Conservation (phyloP, 345 rosid species). For the Populus pruinosa region DNA sequence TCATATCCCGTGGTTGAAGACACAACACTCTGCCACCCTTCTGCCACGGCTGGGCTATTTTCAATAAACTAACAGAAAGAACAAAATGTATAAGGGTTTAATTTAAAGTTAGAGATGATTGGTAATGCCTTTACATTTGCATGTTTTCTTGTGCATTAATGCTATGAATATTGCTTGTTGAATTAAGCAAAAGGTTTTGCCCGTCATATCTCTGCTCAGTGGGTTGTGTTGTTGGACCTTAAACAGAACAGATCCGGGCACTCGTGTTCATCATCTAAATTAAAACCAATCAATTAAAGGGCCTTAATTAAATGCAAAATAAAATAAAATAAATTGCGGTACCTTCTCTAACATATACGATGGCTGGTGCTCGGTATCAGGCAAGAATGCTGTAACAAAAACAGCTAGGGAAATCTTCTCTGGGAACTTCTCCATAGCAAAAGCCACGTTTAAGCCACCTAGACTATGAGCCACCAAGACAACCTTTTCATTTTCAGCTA, state of each 20-base stretch:
- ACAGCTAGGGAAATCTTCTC: conserved; percentile 9
- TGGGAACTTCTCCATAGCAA: conserved; percentile 12
- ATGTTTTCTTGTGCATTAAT: too few relatives aligned
- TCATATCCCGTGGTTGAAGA: conserved; percentile 10
- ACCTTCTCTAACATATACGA: background rate
- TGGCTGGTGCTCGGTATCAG: background rate
- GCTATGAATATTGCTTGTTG: too few relatives aligned
- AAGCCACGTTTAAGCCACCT: conserved; percentile 4
- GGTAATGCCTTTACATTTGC: background rate
- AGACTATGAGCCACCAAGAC: conserved; percentile 17
- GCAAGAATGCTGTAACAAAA: conserved; percentile 13
- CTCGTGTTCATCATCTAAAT: too few relatives aligned
- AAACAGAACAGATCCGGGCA: too few relatives aligned
- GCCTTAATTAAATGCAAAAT: background rate
- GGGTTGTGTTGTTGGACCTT: too few relatives aligned
- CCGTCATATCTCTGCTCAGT: too few relatives aligned
- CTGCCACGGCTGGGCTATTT: background rate
- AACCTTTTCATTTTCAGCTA: conserved; percentile 1
- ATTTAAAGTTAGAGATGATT: background rate
- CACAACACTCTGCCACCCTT: conserved; percentile 17
- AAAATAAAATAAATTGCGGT: background rate
- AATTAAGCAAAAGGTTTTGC: too few relatives aligned
- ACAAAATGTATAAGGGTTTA: background rate
- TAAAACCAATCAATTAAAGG: too few relatives aligned
- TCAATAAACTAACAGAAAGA: background rate